Percentiles rank a stretch among this genome's conserved stretches.
Conservation (phyloP, 164 flowering plant species). For the Stephania yunnanensis region DNA sequence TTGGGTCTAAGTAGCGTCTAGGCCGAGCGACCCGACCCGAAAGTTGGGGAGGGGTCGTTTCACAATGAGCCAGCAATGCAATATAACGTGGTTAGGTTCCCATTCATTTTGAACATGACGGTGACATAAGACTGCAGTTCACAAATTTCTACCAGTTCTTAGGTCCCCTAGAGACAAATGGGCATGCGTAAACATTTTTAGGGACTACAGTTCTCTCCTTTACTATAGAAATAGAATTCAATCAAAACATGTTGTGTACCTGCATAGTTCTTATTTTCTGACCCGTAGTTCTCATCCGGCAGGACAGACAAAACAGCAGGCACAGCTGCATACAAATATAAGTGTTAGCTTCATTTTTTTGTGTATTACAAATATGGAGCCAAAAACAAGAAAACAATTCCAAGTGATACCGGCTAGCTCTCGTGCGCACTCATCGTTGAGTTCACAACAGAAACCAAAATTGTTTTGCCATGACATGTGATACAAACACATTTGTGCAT, state of each 20-base stretch:
- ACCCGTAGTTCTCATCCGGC: conserved; percentile 56
- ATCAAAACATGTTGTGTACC: conserved; percentile 35
- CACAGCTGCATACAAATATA: conserved; percentile 43
- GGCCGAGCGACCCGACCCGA: no score
- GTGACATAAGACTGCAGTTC: no score
- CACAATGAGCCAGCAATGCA: no score
- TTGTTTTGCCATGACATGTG: conserved; percentile 72
- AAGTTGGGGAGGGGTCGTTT: no score
- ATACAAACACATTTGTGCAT: conserved; percentile 93
- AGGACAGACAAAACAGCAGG: conserved; percentile 78
- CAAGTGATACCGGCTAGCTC: conserved; percentile 52
- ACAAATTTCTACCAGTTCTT: not conserved
- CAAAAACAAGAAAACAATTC: not conserved
- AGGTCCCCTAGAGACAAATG: not conserved
- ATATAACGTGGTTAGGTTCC: no score
- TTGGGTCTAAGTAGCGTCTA: no score
- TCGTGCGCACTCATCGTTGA: conserved; percentile 69
- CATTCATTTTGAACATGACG: no score
- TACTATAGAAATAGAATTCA: not conserved
- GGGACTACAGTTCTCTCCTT: not conserved
- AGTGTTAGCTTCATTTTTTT: not conserved
- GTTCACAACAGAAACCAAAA: conserved; percentile 83
- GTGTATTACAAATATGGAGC: not conserved
- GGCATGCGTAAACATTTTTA: no score
- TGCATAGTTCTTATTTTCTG: conserved; percentile 70